Base-by-base conservation (phyloP, 2,329 filamentous ascomycete species). In the Xylariomycetidae sp. region DNA sequence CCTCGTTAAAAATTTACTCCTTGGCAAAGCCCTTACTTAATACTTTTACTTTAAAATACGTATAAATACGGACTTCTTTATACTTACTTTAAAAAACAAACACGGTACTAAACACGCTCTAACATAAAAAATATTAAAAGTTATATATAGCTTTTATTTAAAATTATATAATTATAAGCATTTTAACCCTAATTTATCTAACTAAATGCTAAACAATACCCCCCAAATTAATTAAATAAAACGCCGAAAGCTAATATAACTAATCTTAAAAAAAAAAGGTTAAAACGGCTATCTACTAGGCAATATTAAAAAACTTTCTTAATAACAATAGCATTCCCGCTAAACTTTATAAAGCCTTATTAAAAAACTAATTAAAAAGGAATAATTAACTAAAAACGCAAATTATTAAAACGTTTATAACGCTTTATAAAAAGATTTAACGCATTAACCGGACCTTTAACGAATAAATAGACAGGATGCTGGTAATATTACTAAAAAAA, bases 401-500 rank as follows among this genome's bases (percentile, higher is more conserved):
- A 13, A 23, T 13, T 10, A 31, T 31, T 13, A 13, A 31, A 23
- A 10, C 8, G 22, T 9, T 8, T 23, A 22, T n/a, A n/a, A n/a
- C n/a, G 6, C 24, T 31, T 31, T 31, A 31, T 31, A 31, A 31
- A 9, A 23, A 13, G 15, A 13, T 31, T 8, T 31, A 31, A 23
- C 5, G 17, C 6, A 23, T 6, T 19, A 25, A 32, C 13, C 16
- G 17, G 22, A 19, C 26, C 5, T 25, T 25, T 5, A 28, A 27
- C 9, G 17, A 34, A 18, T 34, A 34, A 22, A 27, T 20, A 19
- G 20, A 34, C 20, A 15, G 15, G 13, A 4, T 32, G n/a, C 18
- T 32, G 26, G 26, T 32, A 16, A 32, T 25, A 14, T n/a, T 25
- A 14, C n/a, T 32, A 9, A 32, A 32, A 26, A 32, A 32, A 17